These are phyloP conservation scores for Arthrobotrys pseudoclavata DNA, from an alignment of 2,329 filamentous ascomycete species.

Conservation along the genomic window DNA sequence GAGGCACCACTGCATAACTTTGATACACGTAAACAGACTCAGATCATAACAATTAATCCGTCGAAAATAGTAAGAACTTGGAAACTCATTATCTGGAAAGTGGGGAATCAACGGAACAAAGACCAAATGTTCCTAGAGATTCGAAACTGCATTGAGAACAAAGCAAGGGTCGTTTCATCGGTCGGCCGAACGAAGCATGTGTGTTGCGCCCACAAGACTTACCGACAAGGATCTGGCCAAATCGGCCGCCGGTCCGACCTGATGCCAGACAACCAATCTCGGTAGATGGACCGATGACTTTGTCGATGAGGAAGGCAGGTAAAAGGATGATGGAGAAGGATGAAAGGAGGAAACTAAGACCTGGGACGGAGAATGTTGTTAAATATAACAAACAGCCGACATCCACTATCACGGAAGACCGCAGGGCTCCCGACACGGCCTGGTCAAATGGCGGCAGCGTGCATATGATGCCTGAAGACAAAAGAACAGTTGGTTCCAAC, in stretches of 20 bases:
- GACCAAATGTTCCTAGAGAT: too few relatives aligned
- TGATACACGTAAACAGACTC: too few relatives aligned
- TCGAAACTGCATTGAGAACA: background rate
- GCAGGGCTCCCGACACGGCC: background rate
- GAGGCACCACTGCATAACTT: too few relatives aligned
- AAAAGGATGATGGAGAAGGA: background rate
- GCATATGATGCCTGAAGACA: constrained; percentile 53
- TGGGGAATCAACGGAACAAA: too few relatives aligned
- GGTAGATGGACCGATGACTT: background rate
- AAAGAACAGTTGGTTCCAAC: constrained; percentile 33
- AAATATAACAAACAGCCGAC: background rate
- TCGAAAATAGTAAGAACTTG: too few relatives aligned
- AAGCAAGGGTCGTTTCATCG: background rate
- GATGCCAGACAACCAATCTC: too few relatives aligned
- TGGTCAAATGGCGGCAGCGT: constrained; percentile 17
- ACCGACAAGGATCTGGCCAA: constrained; percentile 2
- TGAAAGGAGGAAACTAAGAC: background rate
- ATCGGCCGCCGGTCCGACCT: too few relatives aligned
- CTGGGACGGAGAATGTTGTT: background rate
- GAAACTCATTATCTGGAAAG: too few relatives aligned
- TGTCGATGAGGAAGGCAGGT: background rate
- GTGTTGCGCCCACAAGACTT: constrained; percentile 18
- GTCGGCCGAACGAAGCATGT: background rate
- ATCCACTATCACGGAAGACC: background rate
- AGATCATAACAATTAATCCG: too few relatives aligned